A percentile compares a stretch with the other conserved stretches of the same genome.
Conservation (phyloP, 1,284 basidiomycete genomes). For the Farysia itapuensis region DNA sequence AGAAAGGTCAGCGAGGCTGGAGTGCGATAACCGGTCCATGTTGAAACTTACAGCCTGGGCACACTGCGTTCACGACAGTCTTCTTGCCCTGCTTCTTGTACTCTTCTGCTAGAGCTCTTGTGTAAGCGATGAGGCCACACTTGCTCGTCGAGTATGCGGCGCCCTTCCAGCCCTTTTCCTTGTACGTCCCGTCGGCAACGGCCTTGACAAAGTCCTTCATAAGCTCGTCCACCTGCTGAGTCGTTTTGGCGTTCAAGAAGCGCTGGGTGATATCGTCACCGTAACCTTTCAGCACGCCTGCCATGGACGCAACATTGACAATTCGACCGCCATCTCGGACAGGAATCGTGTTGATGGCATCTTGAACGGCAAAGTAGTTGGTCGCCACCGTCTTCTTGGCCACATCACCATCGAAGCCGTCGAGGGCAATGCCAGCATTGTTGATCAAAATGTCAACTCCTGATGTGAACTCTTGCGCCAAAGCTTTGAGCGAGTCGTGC, state of each 20-base stretch:
- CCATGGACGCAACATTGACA: constrained; percentile 45
- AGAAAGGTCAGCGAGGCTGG: neutral
- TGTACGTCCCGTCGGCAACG: constrained; percentile 38
- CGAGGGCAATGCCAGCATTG: constrained; percentile 55
- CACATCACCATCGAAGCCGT: constrained; percentile 47
- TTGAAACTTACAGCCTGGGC: constrained; percentile 46
- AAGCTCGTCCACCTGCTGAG: constrained; percentile 20
- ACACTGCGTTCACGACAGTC: constrained; percentile 45
- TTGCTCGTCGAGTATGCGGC: constrained; percentile 52
- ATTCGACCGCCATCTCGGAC: constrained; percentile 39
- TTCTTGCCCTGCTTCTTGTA: constrained; percentile 25
- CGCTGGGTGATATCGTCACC: constrained; percentile 23
- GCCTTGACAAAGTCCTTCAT: constrained; percentile 40
- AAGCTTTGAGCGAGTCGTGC: constrained; percentile 25
- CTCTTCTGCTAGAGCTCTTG: constrained; percentile 37
- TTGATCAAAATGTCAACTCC: constrained; percentile 50
- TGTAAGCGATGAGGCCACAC: constrained; percentile 45
- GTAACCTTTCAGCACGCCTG: constrained; percentile 43
- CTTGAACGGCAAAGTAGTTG: constrained; percentile 52
- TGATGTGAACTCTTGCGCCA: constrained; percentile 16
- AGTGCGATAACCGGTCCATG: neutral
- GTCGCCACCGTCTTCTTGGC: constrained; percentile 48
- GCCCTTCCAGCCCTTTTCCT: constrained; percentile 54
- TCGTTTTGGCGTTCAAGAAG: constrained; percentile 25
- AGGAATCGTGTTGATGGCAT: constrained; percentile 38